Percentiles rank a stretch among this genome's conserved stretches.
phyloP scores from a whole-genome alignment of 2,329 filamentous ascomycete genomes.

The Penicillium sumatraense region DNA sequence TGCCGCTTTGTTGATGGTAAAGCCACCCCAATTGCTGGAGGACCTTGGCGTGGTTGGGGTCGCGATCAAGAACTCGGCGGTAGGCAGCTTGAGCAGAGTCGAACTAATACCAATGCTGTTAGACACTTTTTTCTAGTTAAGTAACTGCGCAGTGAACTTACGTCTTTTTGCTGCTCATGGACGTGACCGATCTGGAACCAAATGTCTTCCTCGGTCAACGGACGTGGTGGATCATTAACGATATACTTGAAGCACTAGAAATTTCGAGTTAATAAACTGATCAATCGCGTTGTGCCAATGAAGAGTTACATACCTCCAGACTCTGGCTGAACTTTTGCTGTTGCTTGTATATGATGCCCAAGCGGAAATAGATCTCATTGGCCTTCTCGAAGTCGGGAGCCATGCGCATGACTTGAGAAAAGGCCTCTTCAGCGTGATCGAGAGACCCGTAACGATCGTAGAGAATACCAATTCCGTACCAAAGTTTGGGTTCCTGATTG shows the following conservation, averaged over 20 bases:
- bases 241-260: slow-evolving; percentile 96
- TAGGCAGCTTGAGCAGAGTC: slow-evolving; percentile 93
- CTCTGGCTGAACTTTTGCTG: slow-evolving; percentile 92
- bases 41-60: slow-evolving; percentile 96
- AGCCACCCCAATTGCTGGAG: slow-evolving; percentile 97
- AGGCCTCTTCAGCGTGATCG: slow-evolving; percentile 96
- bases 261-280: background rate
- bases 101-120: slow-evolving; percentile 64
- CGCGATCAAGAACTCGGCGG: slow-evolving; percentile 87
- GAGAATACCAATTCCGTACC: slow-evolving; percentile 97
- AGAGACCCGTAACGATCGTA: slow-evolving; percentile 96
- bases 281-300: background rate
- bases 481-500: slow-evolving; percentile 85
- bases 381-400: slow-evolving; percentile 97
- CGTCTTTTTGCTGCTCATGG: slow-evolving; percentile 98
- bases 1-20: slow-evolving; percentile 92
- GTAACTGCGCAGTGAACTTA: slow-evolving; percentile 55
- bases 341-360: slow-evolving; percentile 99
- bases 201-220: slow-evolving; percentile 95
- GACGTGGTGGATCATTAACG: slow-evolving; percentile 86
- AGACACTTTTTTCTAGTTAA: slow-evolving; percentile 30
- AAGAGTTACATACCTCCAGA: slow-evolving; percentile 71
- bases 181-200: slow-evolving; percentile 99
- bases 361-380: slow-evolving; percentile 97
- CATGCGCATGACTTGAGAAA: slow-evolving; percentile 99